Conservation (phyloP, 1,284 basidiomycete genomes). For the Lentinus polychrous region DNA sequence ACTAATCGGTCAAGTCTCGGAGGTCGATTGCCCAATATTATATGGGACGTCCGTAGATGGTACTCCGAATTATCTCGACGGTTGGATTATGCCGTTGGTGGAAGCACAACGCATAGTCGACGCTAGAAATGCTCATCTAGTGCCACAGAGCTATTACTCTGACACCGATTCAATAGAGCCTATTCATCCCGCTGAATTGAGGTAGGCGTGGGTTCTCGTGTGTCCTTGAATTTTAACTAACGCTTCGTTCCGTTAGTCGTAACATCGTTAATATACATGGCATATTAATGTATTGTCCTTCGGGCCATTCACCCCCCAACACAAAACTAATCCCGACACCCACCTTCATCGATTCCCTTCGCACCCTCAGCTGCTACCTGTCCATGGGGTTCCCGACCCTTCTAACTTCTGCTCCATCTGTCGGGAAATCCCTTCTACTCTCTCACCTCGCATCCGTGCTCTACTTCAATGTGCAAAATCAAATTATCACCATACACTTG, state of each 20-base stretch:
- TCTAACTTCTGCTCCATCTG: conserved; percentile 82
- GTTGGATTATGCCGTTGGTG: conserved; percentile 70
- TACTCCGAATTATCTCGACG: conserved; percentile 45
- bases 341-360: conserved; percentile 54
- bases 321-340: conserved; percentile 61
- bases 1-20: conserved; percentile 50
- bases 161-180: conserved; percentile 25
- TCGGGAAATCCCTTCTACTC: conserved; percentile 85
- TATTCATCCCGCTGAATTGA: conserved; percentile 41
- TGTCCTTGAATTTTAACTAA: conserved; percentile 14
- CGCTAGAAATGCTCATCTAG: conserved; percentile 43
- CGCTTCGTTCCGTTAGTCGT: conserved; percentile 32
- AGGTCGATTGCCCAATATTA: conserved; percentile 50
- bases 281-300: conserved; percentile 48
- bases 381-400: conserved; percentile 75
- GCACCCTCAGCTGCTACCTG: conserved; percentile 56
- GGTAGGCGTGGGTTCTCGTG: conserved; percentile 34
- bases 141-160: conserved; percentile 41
- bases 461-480: conserved; percentile 48
- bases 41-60: conserved; percentile 43
- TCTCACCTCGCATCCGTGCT: conserved; percentile 68
- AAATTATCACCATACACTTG: conserved; percentile 81
- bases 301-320: conserved; percentile 14
- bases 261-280: conserved; percentile 57
- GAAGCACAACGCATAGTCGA: conserved; percentile 58